Base-by-base conservation (phyloP, 2,329 filamentous ascomycete genomes). In the Emergomyces africanus region DNA sequence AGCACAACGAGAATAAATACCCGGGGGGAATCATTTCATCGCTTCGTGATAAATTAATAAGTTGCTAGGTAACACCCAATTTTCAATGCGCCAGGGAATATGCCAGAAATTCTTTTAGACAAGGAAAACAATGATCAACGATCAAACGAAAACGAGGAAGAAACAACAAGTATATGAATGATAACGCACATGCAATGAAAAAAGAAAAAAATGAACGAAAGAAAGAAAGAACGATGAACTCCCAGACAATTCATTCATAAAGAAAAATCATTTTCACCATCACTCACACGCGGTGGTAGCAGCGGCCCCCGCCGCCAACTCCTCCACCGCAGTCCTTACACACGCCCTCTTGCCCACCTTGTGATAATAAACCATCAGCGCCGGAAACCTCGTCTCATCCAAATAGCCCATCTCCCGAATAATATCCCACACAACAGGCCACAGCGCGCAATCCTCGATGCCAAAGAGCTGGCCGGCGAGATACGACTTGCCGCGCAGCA, bases 371-470 rank as follows among this genome's bases (percentile, higher is more conserved):
- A 67, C 67, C 8, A 64, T 60, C 23, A 77, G 57, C 20, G 66
- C 67, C 20, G 68, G 69, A 54, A 72, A 74, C 3, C 58, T 57
- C 23, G 64, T 63, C 57, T 61, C 63, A 3, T 66, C 67, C 44
- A 69, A 64, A 10, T 60, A 56, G 5, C 57, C 66, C 41, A 59
- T 69, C 23, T 59, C 61, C n/a, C 65, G 64, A 33, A 71, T 65
- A 20, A 77, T 72, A 33, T 74, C 69, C 53, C 70, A 64, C 8
- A 77, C 59, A 1, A 77, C 67, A 1, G 75, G 72, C 75, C 75
- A 77, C 42, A 77, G 66, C 1, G 72, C 68, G 59, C 74, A 76
- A 61, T 77, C 75, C 54, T 75, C 75, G 37, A 77, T 69, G 1
- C 68, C 68, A 56, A 76, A 71, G 0, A 63, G 56, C 3, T 65